phyloP scores from a whole-genome alignment of 768 basidiomycete genomes.

The Termitomyces sp. region DNA sequence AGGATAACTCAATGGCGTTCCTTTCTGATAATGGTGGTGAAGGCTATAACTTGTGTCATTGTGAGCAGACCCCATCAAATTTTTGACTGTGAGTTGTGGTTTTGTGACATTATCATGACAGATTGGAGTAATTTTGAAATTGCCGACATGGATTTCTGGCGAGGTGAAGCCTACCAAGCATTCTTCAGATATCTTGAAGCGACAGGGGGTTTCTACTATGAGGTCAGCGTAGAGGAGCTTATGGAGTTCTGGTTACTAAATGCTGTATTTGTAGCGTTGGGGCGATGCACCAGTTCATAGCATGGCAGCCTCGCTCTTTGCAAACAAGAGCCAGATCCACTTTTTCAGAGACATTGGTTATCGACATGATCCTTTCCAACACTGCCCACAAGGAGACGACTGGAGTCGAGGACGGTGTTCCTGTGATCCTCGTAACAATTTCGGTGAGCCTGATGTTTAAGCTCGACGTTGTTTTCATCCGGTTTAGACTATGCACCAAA shows the following conservation, averaged over 20 bases:
- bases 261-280: conserved; percentile 47
- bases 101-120: conserved; percentile 16
- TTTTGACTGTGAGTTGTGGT: not conserved
- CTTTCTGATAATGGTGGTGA: conserved; percentile 65
- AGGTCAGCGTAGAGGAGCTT: conserved; percentile 39
- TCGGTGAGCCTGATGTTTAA: conserved; percentile 41
- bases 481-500: conserved; percentile 32
- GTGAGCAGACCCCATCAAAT: conserved; percentile 24
- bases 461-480: not conserved
- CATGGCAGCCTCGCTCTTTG: conserved; percentile 75
- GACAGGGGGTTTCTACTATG: conserved; percentile 89
- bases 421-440: conserved; percentile 66
- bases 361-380: conserved; percentile 73
- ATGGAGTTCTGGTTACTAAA: not conserved
- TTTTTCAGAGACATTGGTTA: conserved; percentile 87
- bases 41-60: conserved; percentile 68
- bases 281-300: conserved; percentile 78
- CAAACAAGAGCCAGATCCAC: conserved; percentile 68
- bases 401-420: conserved; percentile 62
- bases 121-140: conserved; percentile 95
- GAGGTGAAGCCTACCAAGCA: conserved; percentile 73
- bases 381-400: conserved; percentile 55
- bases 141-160: conserved; percentile 85
- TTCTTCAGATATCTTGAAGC: conserved; percentile 82
- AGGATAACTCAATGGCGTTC: conserved; percentile 67